Conservation (phyloP, 139 green algal species). For the Coelastrella sp. region DNA sequence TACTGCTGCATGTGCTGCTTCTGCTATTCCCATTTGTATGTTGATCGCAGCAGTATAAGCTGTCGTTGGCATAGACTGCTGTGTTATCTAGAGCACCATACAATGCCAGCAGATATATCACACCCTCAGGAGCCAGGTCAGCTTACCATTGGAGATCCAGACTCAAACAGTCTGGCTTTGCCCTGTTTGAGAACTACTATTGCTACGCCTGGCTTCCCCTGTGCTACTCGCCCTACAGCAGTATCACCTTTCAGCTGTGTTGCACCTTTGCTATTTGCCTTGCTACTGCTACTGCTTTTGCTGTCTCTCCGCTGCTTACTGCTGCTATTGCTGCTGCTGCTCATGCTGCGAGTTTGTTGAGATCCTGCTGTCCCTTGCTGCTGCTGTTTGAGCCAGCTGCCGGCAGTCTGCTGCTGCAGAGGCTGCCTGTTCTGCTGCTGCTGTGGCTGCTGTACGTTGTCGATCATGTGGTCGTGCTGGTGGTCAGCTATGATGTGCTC, state of each 20-base stretch:
- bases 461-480: constrained; percentile 13
- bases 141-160: constrained; percentile 43
- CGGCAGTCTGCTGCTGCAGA: neutral
- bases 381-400: constrained; percentile 5
- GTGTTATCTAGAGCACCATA: no score
- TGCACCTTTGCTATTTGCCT: constrained; percentile 3
- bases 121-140: neutral
- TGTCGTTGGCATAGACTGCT: no score
- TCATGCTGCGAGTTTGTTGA: neutral
- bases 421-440: neutral
- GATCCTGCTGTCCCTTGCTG: constrained; percentile 8
- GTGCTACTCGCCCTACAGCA: constrained; percentile 36
- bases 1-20: no score
- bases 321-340: neutral
- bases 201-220: neutral
- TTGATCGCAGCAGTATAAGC: no score
- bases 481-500: constrained; percentile 32
- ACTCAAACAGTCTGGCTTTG: constrained; percentile 78
- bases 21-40: no score
- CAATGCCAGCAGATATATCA: no score
- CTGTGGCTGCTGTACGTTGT: constrained; percentile 9
- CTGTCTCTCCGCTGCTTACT: neutral
- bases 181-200: constrained; percentile 78
- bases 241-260: constrained; percentile 7
- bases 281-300: neutral